A percentile compares a stretch with the other conserved stretches of the same genome.
Evolutionary conservation across 306 rosid species (phyloP).

Genomic region (Geum urbanum): DNA sequence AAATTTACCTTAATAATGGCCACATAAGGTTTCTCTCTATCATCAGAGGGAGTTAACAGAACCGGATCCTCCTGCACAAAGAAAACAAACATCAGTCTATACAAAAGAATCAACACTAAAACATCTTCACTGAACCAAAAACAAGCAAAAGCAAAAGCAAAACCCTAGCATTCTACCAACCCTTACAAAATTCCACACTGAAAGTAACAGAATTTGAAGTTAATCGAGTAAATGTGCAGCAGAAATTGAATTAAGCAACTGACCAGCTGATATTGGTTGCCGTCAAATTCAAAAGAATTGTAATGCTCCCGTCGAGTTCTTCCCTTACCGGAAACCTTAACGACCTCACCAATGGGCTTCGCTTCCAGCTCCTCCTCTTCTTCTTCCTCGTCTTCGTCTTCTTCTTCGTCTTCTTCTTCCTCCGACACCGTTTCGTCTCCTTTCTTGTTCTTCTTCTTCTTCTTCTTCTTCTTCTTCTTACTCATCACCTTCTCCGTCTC

Average conservation of each 20-base stretch:
- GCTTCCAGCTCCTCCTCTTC: conserved; percentile 57
- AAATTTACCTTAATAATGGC: conserved; percentile 80
- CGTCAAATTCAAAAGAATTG: conserved; percentile 69
- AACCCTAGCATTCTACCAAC: conserved; percentile 10
- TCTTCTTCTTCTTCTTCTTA: conserved; percentile 5
- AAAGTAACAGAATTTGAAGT: neutral
- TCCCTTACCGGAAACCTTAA: conserved; percentile 77
- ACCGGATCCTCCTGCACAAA: conserved; percentile 83
- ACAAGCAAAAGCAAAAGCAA: neutral
- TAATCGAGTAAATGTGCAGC: too few relatives aligned
- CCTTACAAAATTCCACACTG: conserved; percentile 9
- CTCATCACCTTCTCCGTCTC: neutral
- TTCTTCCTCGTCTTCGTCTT: conserved; percentile 27
- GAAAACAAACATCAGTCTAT: too few relatives aligned
- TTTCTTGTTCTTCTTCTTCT: conserved; percentile 7
- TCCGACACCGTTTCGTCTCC: neutral
- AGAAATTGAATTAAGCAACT: conserved; percentile 10
- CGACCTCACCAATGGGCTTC: conserved; percentile 64
- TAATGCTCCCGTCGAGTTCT: conserved; percentile 60
- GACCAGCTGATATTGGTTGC: conserved; percentile 66
- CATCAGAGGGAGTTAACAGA: conserved; percentile 69
- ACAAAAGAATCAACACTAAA: too few relatives aligned
- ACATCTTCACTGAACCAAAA: neutral
- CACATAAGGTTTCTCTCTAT: conserved; percentile 72
- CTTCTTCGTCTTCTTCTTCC: conserved; percentile 5